phyloP scores from a whole-genome alignment of 805 yeast genomes.

The Jamesozyma hellenica region DNA sequence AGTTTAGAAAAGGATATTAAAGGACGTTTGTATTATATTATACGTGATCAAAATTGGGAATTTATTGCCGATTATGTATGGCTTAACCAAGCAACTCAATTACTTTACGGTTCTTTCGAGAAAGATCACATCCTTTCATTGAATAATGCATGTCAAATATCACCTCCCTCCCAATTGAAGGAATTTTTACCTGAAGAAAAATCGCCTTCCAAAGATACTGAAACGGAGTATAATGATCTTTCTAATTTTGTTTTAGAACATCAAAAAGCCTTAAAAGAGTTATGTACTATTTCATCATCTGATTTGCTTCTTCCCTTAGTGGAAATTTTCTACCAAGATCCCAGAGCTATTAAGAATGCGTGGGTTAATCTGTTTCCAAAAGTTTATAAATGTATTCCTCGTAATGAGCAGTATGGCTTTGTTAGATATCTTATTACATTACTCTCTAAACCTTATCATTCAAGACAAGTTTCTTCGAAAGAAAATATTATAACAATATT shows the following conservation, averaged over 20 bases:
- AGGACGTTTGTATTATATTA: constrained; percentile 73
- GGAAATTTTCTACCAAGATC: constrained; percentile 73
- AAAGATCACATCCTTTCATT: constrained; percentile 38
- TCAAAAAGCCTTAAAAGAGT: constrained; percentile 14
- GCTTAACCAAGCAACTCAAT: constrained; percentile 86
- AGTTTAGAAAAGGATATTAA: constrained; percentile 70
- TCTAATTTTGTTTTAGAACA: constrained; percentile 29
- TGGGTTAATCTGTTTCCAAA: constrained; percentile 83
- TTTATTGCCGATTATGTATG: constrained; percentile 85
- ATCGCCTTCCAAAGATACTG: constrained; percentile 6
- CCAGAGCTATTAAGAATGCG: constrained; percentile 66
- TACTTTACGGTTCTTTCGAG: constrained; percentile 71
- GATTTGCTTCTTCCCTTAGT: constrained; percentile 62
- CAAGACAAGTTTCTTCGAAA: constrained; percentile 75
- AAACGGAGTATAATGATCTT: constrained; percentile 16
- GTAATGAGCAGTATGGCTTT: constrained; percentile 74
- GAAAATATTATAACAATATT: constrained; percentile 82
- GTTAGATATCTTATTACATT: constrained; percentile 70
- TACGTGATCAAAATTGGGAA: constrained; percentile 98
- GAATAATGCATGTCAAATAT: constrained; percentile 41
- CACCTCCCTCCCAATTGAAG: constrained; percentile 29
- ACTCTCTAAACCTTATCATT: constrained; percentile 83
- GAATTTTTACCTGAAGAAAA: constrained; percentile 14
- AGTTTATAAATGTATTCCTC: constrained; percentile 62
- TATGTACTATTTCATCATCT: constrained; percentile 38